These are phyloP conservation scores for Sclerotinia nivalis DNA, from an alignment of 2,329 filamentous ascomycete species.

Conservation along the genomic window DNA sequence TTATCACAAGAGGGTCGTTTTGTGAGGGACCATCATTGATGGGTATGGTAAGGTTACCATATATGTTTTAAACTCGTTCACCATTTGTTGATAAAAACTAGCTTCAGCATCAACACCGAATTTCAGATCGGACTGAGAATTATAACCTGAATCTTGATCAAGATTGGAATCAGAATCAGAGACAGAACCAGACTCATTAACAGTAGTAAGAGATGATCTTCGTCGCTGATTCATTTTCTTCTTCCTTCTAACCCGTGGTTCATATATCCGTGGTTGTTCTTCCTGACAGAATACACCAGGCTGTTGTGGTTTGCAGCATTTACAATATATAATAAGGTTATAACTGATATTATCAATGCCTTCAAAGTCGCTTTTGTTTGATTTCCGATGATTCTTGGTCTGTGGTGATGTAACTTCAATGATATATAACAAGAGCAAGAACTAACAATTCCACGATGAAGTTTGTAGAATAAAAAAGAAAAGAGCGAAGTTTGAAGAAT, in stretches of 20 bases:
- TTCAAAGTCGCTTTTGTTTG: too few species aligned
- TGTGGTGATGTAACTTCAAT: background rate
- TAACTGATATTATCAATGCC: background rate
- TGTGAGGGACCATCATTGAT: too few species aligned
- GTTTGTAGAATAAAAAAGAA: background rate
- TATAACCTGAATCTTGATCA: conserved; percentile 12
- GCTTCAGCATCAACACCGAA: conserved; percentile 27
- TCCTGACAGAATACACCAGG: background rate
- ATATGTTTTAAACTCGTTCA: background rate
- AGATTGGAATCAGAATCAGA: background rate
- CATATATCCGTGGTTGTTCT: conserved; percentile 12
- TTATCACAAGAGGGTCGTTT: too few species aligned
- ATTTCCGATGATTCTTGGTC: background rate
- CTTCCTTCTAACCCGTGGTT: conserved; percentile 18
- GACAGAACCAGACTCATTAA: background rate
- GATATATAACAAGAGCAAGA: background rate
- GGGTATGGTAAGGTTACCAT: too few species aligned
- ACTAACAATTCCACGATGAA: background rate
- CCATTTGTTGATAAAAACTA: conserved; percentile 27
- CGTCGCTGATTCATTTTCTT: conserved; percentile 8
- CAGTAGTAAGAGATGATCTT: background rate
- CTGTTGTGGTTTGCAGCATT: background rate
- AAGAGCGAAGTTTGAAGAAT: background rate
- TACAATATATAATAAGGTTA: background rate
- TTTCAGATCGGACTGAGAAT: conserved; percentile 16